Conservation (phyloP, 345 rosid genomes). For the Rhodomyrtus tomentosa region DNA sequence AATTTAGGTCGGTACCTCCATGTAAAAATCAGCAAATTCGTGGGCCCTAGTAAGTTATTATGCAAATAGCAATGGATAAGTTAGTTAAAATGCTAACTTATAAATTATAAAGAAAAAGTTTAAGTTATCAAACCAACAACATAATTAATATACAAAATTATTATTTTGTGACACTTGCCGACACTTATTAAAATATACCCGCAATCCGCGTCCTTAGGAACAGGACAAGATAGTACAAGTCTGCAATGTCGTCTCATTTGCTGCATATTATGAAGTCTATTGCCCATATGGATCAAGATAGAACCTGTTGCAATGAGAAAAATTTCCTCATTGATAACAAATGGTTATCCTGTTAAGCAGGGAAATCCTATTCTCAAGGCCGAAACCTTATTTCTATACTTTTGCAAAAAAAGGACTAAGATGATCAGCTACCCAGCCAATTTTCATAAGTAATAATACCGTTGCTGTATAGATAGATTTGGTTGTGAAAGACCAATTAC, state of each 20-base stretch:
- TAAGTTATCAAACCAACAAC: no score
- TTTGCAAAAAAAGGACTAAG: no score
- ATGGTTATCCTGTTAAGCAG: no score
- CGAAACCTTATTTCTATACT: no score
- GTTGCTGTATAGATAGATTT: no score
- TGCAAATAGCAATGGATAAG: background rate
- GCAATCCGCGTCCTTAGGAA: background rate
- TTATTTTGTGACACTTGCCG: background rate
- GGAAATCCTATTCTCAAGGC: no score
- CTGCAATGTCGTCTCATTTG: background rate
- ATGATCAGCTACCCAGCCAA: no score
- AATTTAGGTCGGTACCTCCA: background rate
- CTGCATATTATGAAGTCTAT: background rate
- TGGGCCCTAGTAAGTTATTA: fast-evolving
- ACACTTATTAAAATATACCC: background rate
- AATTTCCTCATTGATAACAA: no score
- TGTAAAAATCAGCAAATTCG: background rate
- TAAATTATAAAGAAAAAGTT: background rate
- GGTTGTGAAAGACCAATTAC: no score
- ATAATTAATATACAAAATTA: no score
- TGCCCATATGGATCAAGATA: background rate
- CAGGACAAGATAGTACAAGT: background rate
- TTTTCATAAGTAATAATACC: no score
- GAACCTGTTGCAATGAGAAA: conserved; percentile 1
- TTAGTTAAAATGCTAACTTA: background rate